Base-by-base conservation (phyloP, 768 basidiomycete species). In the Kwoniella sp. region DNA sequence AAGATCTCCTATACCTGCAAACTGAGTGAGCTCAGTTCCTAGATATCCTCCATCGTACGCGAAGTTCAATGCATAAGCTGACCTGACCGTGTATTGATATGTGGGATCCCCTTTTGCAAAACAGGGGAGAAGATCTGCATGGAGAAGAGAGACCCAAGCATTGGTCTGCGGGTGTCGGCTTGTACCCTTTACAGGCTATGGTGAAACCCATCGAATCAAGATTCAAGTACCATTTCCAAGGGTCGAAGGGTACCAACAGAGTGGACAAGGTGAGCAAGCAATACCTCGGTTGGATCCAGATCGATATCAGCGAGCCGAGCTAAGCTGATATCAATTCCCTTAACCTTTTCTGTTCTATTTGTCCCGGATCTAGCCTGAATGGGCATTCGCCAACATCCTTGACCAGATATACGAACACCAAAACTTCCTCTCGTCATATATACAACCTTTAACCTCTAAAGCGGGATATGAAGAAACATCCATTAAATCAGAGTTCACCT, bases 161-260 rank as follows among this genome's bases (percentile, higher is more conserved):
- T 22, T 77, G 79, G 37, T 68, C 65, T 40, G 51, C 68, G 82
- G 84, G 72, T 4, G 84, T 86, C 52, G 87, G 88, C 0, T 75
- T 97, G 33, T 94, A 94, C 79, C 86, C 96, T 1, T 72, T 98
- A 19, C 88, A 91, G 75, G 88, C 90, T 1, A 85, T 99, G 19
- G 85, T 92, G 2, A 87, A 88, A 48, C 90, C 94, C 1, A 84
- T 99, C 53, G 83, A 88, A 1, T 80, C 92, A 64, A 86, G 96
- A 21, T 99, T 97, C 83, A 91, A 89, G 72, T 99, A 89, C 77
- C 96, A 99, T 75, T 98, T 98, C 66, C 92, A 97, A 61, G 87
- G 90, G 0, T 83, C 85, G 19, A 84, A 92, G 36, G 86, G 87
- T 68, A 99, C 96, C 0, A 99, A 97, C 79, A 84, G 91, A 55